Conservation (phyloP, 2,329 filamentous ascomycete genomes). For the Nigrograna mackinnonii region DNA sequence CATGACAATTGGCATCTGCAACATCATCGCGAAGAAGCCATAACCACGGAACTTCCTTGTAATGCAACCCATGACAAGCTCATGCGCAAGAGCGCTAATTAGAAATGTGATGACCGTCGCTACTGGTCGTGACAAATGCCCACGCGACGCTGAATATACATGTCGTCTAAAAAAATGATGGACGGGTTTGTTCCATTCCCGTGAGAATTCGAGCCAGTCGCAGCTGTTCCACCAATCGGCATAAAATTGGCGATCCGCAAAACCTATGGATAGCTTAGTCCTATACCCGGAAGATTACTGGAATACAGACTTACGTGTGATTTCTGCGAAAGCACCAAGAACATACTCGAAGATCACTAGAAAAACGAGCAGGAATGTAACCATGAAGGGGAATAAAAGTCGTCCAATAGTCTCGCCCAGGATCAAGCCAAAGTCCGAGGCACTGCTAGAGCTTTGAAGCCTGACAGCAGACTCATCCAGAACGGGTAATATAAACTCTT, state of each 20-base stretch:
- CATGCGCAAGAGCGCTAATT: conserved; percentile 85
- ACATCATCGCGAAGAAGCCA: conserved; percentile 93
- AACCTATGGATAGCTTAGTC: conserved; percentile 48
- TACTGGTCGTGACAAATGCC: conserved; percentile 72
- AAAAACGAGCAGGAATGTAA: conserved; percentile 93
- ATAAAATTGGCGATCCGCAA: conserved; percentile 95
- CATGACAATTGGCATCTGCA: conserved; percentile 93
- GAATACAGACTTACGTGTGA: conserved; percentile 60
- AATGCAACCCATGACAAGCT: conserved; percentile 97
- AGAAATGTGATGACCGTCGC: conserved; percentile 92
- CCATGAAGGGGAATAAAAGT: conserved; percentile 96
- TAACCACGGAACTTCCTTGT: conserved; percentile 96
- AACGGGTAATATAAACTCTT: conserved; percentile 94
- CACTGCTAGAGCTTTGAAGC: conserved; percentile 51
- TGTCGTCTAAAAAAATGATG: conserved; percentile 94
- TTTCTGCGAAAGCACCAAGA: conserved; percentile 90
- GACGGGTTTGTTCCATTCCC: conserved; percentile 95
- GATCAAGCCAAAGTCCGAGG: conserved; percentile 73
- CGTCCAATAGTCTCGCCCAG: conserved; percentile 87
- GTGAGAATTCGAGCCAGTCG: conserved; percentile 93
- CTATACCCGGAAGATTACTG: conserved; percentile 1
- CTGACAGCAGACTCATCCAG: conserved; percentile 70
- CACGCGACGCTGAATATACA: conserved; percentile 83
- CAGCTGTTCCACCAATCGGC: conserved; percentile 72
- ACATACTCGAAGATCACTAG: conserved; percentile 98